Evolutionary conservation across 257 asterid genomes (phyloP), one percentile per base, ranked within the genome.

Genomic region (Solanum ossicruentum): DNA sequence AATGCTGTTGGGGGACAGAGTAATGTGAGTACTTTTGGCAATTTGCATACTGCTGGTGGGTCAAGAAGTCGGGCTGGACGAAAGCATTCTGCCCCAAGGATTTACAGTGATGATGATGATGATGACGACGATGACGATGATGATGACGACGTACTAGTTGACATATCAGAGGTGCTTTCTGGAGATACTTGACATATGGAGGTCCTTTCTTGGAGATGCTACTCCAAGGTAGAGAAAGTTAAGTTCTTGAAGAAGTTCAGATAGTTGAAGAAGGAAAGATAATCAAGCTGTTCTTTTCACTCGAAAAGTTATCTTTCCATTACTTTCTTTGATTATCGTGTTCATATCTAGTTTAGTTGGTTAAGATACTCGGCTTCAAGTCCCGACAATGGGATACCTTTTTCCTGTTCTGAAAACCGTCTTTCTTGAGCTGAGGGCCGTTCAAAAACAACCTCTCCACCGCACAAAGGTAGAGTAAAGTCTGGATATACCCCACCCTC

Each of bases 1-100:
- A 80, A 85, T 3, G 56, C 75, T 47, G 80, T 51, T 66, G 85
- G 80, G 20, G 88, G 80, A 51, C 83, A 84, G 12, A 20, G 86
- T 87, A 83, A 80, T 78, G 87, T 17, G 77, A 36, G 51, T 69
- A 36, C 23, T 17, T 39, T 7, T 69, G 77, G 77, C 8, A 69
- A 69, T 69, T 69, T 69, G 52, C 52, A 69, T 39, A 69, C 18
- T 69, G 78, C 78, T 17, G 78, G 78, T 39, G 78, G 52, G 15
- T 36, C 78, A 1, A 69, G 11, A 69, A 39, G 52, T 69, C 78
- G 78, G 52, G 10, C 26, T 36, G 78, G 78, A 69, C 78, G 51
- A 39, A 69, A 18, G 49, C 23, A 32, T 16, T 67, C 78, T 69
- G 52, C 78, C 39, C 78, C 78, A 36, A 69, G 78, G 78, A 69